These are phyloP conservation scores for Phalaenopsis hybrid DNA, from an alignment of 116 monocot species.

Conservation along the genomic window DNA sequence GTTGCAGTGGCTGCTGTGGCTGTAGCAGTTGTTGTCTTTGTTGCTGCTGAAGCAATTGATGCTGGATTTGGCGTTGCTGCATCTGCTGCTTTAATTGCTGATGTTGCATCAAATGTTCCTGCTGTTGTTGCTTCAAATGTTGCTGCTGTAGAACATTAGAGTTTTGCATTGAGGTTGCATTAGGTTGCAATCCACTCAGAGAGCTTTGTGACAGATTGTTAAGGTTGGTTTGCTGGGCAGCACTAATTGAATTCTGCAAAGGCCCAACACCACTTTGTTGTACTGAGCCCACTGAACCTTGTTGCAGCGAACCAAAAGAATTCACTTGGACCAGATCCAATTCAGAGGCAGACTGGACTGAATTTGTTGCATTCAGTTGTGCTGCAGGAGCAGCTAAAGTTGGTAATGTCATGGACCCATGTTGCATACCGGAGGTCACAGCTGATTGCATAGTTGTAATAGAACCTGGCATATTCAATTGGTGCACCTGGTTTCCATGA, in stretches of 20 bases:
- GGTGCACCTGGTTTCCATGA: conserved; percentile 52
- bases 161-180: conserved; percentile 15
- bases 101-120: conserved; percentile 25
- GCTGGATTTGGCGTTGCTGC: conserved; percentile 27
- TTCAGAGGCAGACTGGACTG: conserved; percentile 30
- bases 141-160: conserved; percentile 23
- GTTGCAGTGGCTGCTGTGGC: conserved; percentile 28
- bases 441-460: conserved; percentile 29
- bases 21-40: conserved; percentile 30
- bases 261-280: conserved; percentile 35
- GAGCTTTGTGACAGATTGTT: conserved; percentile 27
- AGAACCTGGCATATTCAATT: conserved; percentile 43
- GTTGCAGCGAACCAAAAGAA: conserved; percentile 38
- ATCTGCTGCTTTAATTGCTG: conserved; percentile 35
- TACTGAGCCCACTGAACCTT: conserved; percentile 25
- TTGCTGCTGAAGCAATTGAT: conserved; percentile 27
- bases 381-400: conserved; percentile 17
- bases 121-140: conserved; percentile 20
- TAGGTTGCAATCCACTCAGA: conserved; percentile 16
- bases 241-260: conserved; percentile 30
- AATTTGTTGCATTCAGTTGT: conserved; percentile 36
- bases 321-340: conserved; percentile 32
- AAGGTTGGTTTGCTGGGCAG: conserved; percentile 27
- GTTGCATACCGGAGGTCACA: conserved; percentile 30
- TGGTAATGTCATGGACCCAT: conserved; percentile 33